Percentiles rank a stretch among this genome's conserved stretches.
phyloP scores from a whole-genome alignment of 176 grass and related monocot species.

The Eragrostis nindensis region DNA sequence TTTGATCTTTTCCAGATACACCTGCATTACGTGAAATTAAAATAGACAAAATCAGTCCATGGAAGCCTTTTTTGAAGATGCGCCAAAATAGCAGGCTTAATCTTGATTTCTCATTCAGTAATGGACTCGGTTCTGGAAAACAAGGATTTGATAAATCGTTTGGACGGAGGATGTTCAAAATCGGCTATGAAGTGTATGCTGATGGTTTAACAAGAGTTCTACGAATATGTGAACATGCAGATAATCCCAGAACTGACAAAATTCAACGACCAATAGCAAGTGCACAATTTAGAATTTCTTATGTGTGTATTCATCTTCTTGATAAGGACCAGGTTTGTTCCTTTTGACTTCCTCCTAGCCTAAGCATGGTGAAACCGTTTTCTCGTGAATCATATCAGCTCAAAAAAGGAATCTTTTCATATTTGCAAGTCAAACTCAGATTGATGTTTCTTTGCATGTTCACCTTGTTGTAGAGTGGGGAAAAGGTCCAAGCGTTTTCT shows the following conservation, averaged over 20 bases:
- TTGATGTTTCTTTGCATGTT: slow-evolving; percentile 41
- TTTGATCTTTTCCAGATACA: slow-evolving; percentile 65
- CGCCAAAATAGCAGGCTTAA: slow-evolving; percentile 63
- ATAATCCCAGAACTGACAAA: slow-evolving; percentile 58
- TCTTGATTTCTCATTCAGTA: slow-evolving; percentile 65
- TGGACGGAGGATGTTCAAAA: slow-evolving; percentile 52
- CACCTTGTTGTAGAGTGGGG: slow-evolving; percentile 51
- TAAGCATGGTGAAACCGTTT: slow-evolving; percentile 15
- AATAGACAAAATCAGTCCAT: slow-evolving; percentile 79
- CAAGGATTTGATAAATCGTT: slow-evolving; percentile 61
- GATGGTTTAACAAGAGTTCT: slow-evolving; percentile 82
- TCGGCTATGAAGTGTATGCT: slow-evolving; percentile 89
- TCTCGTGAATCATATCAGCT: background rate
- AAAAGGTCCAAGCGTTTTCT: slow-evolving; percentile 41
- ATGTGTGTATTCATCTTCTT: slow-evolving; percentile 74
- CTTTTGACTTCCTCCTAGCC: background rate
- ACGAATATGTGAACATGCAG: slow-evolving; percentile 57
- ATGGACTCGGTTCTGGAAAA: slow-evolving; percentile 57
- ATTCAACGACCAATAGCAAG: slow-evolving; percentile 53
- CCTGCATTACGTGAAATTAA: slow-evolving; percentile 84
- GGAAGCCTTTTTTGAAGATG: slow-evolving; percentile 83
- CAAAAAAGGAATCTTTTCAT: background rate
- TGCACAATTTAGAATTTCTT: slow-evolving; percentile 64
- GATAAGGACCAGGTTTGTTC: slow-evolving; percentile 74
- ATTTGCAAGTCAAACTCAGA: background rate